Evolutionary conservation across 441 rosid species (phyloP).

Genomic region (Mallotus repandus): DNA sequence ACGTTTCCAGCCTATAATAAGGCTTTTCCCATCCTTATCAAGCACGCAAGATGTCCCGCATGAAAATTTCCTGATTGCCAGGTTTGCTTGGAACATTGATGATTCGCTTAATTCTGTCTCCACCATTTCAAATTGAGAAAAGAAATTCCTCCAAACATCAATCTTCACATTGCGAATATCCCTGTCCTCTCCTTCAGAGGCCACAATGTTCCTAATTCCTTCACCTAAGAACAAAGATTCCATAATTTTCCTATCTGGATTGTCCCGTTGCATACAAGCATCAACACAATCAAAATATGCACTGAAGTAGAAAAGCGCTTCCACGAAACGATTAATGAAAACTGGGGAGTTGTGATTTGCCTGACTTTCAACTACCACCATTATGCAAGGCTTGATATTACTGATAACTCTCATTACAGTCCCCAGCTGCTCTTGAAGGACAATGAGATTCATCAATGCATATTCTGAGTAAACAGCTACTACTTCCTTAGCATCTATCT

Average conservation of each 20-base stretch:
- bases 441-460: neutral
- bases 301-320: slow-evolving; percentile 16
- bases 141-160: slow-evolving; percentile 20
- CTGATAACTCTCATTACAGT: slow-evolving; percentile 13
- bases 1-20: slow-evolving; percentile 20
- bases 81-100: slow-evolving; percentile 5
- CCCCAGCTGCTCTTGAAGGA: slow-evolving; percentile 11
- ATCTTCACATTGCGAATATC: slow-evolving; percentile 7
- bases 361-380: slow-evolving; percentile 17
- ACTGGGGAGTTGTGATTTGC: slow-evolving; percentile 15
- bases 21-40: slow-evolving; percentile 11
- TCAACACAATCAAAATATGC: slow-evolving; percentile 22
- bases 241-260: neutral
- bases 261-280: slow-evolving; percentile 7
- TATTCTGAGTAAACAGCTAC: slow-evolving; percentile 14
- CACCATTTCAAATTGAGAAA: slow-evolving; percentile 11
- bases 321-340: slow-evolving; percentile 20
- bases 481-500: slow-evolving; percentile 19
- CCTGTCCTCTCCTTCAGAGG: slow-evolving; percentile 16
- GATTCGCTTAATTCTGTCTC: slow-evolving; percentile 14
- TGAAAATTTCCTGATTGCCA: neutral
- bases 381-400: slow-evolving; percentile 15
- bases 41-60: slow-evolving; percentile 4
- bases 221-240: slow-evolving; percentile 9
- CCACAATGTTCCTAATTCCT: slow-evolving; percentile 7